phyloP scores from a whole-genome alignment of 2,329 filamentous ascomycete species.

The Diplodia mutila region DNA sequence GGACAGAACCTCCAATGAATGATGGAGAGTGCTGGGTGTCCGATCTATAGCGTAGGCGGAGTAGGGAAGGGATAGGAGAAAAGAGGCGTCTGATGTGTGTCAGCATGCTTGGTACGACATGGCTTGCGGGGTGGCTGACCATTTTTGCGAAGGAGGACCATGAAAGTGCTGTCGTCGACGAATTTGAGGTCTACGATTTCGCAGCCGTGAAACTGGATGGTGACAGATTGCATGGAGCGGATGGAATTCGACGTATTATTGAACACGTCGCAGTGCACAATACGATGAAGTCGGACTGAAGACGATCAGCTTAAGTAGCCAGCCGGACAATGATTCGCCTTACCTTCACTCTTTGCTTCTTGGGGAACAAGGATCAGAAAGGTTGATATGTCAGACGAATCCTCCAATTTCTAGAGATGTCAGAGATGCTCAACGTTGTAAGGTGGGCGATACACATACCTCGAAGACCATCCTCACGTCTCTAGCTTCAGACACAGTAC shows the following conservation, averaged over 20 bases:
- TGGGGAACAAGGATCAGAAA: conserved; percentile 34
- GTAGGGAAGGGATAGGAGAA: conserved; percentile 35
- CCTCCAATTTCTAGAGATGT: conserved; percentile 19
- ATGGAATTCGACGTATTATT: conserved; percentile 40
- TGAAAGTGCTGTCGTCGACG: conserved; percentile 63
- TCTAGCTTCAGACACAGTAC: conserved; percentile 42
- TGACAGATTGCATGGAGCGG: conserved; percentile 56
- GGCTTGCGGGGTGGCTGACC: conserved; percentile 40
- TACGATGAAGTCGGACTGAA: conserved; percentile 37
- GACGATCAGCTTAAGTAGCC: conserved; percentile 19
- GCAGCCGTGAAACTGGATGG: conserved; percentile 46
- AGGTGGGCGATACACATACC: conserved; percentile 37
- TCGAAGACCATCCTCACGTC: conserved; percentile 64
- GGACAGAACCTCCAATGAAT: not conserved
- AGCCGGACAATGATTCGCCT: not conserved
- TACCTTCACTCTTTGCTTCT: conserved; percentile 27
- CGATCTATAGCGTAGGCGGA: conserved; percentile 19
- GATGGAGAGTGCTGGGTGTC: conserved; percentile 23
- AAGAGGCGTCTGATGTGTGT: conserved; percentile 24
- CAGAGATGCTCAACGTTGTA: not conserved
- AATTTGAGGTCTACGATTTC: conserved; percentile 69
- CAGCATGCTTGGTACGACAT: conserved; percentile 21
- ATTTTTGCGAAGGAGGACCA: conserved; percentile 59
- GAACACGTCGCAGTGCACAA: conserved; percentile 46
- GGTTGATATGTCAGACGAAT: conserved; percentile 12